Evolutionary conservation across 2,329 filamentous ascomycete genomes (phyloP).

Genomic region (Diaporthe caulivora): DNA sequence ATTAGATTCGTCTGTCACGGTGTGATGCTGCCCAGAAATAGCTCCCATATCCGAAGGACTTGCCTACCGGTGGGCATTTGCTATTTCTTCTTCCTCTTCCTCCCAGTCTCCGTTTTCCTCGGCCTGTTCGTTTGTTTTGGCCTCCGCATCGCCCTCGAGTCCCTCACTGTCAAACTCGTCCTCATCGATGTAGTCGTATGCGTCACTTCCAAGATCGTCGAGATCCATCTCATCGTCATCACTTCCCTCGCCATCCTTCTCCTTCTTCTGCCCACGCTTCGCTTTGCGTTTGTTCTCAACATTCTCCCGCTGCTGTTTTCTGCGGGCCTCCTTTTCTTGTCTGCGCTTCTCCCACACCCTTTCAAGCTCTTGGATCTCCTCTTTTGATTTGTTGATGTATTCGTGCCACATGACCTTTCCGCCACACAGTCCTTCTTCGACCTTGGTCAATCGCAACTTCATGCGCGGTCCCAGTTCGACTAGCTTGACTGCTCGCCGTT

Average conservation of each 20-base stretch:
- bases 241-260: constrained; percentile 54
- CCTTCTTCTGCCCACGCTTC: constrained; percentile 45
- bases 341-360: constrained; percentile 83
- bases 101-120: constrained; percentile 66
- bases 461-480: constrained; percentile 93
- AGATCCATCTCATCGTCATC: constrained; percentile 50
- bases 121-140: constrained; percentile 61
- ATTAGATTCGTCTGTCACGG: constrained; percentile 6
- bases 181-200: constrained; percentile 55
- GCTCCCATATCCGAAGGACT: neutral
- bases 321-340: constrained; percentile 85
- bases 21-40: neutral
- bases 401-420: constrained; percentile 99
- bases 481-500: constrained; percentile 90
- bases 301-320: constrained; percentile 88
- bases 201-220: constrained; percentile 53
- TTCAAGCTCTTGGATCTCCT: constrained; percentile 83
- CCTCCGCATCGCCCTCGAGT: constrained; percentile 62
- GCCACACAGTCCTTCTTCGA: constrained; percentile 91
- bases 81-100: constrained; percentile 60
- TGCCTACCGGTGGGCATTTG: constrained; percentile 33
- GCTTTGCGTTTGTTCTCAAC: constrained; percentile 84
- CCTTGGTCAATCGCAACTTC: constrained; percentile 90
- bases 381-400: constrained; percentile 85
- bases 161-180: constrained; percentile 66